Evolutionary conservation across 73 alveolate genomes (phyloP), one percentile per base, ranked within the genome.

Genomic region (Paramecium biaurelia): DNA sequence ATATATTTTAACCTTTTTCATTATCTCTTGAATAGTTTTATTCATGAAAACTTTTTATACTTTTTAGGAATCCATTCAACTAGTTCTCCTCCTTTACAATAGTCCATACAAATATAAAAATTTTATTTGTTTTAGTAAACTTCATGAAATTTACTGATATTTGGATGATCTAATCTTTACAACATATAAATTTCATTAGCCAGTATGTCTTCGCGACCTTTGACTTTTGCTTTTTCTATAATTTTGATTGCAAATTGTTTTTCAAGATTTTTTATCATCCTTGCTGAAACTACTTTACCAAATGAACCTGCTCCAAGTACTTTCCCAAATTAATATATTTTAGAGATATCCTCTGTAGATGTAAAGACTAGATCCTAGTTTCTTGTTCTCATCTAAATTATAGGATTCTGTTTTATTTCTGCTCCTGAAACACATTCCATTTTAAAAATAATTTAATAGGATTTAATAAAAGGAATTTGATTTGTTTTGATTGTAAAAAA

Each of bases 31-130:
- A 0, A 76, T 72, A 35, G n/a, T 86, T 47, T 63, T 35, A 11
- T 86, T 86, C 93, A 32, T 57, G 53, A 59, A 86, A 86, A 12
- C 58, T 86, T 26, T n/a, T 72, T 35, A 7, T 76, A 76, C 21
- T 49, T 57, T 23, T 85, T 82, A 7, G 94, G 84, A n/a, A 94
- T 94, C 57, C 95, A 76, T 84, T 94, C 97, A 47, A 94, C 92
- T 63, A 94, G 82, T 87, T 92, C 96, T 30, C 97, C 97, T 1
- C 97, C 97, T 32, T 85, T 89, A 74, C 97, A 95, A 63, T 93
- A 89, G 67, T 95, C 98, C 97, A 93, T 93, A n/a, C 95, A 95
- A 26, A 95, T 95, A 85, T 95, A 96, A 56, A 95, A 93, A 93
- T 63, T 92, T 85, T 49, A 84, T 92, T 86, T 74, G 67, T 93